Evolutionary conservation across 257 asterid species (phyloP), one percentile per base, ranked within the genome.

Genomic region (Jacaranda mimosifolia): DNA sequence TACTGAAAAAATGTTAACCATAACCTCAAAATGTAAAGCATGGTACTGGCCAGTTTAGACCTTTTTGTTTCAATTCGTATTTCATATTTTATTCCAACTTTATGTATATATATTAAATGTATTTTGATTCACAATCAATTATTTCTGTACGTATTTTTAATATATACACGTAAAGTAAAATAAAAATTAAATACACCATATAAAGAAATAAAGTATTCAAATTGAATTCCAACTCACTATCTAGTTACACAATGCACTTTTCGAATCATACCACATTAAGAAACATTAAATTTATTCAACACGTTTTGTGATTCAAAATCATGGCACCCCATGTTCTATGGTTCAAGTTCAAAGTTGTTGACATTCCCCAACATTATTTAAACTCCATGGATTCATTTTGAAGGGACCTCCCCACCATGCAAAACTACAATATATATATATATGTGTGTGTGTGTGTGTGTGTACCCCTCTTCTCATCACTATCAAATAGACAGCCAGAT

Each of bases 291-390:
- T 64, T 39, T 42, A 4, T 40, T 40, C 3, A 1, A 4, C 70
- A 63, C 48, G 68, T 64, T 64, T 71, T 70, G 10, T 80, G 70
- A 81, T 72, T 65, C 11, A 7, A 42, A 79, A 78, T 15, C 52
- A 11, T 39, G 10, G 63, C 43, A 53, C 3, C 18, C 72, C 88
- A 84, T 83, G 90, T 84, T 84, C 84, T 51, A 45, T 81, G 89
- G 84, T 43, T 84, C 55, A 36, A 73, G 77, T 63, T 82, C 68
- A 32, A 73, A 55, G 72, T 19, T 76, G n/a, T 56, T 57, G 3
- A 21, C 62, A 65, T 52, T 72, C 70, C 42, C 78, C 1, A 45
- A 70, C 3, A 36, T 78, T 79, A 42, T 40, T 70, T 75, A 69
- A 51, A 72, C 84, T 77, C 81, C 6, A 63, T 63, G 9, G 1